phyloP scores from a whole-genome alignment of 2,329 filamentous ascomycete genomes.

The Calonectria henricotiae region DNA sequence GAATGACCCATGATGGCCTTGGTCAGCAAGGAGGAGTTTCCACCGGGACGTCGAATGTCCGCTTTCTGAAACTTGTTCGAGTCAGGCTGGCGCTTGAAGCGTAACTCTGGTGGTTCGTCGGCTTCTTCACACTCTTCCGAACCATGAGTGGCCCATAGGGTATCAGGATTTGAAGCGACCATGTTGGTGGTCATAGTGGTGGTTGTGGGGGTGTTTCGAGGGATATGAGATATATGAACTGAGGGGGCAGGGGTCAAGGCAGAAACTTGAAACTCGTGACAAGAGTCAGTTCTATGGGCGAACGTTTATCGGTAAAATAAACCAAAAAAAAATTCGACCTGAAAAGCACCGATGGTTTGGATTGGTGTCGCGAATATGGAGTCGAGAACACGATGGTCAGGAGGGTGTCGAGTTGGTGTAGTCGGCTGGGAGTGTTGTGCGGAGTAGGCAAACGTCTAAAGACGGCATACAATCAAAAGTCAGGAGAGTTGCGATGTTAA shows the following conservation, averaged over 20 bases:
- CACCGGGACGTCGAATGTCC: conserved; percentile 65
- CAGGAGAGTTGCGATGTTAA: conserved; percentile 37
- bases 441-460: conserved; percentile 32
- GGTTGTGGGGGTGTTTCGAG: conserved; percentile 51
- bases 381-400: neutral
- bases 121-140: conserved; percentile 81
- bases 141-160: conserved; percentile 57
- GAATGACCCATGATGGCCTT: conserved; percentile 82
- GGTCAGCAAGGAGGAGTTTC: conserved; percentile 88
- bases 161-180: conserved; percentile 52
- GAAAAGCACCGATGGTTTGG: conserved; percentile 13
- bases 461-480: conserved; percentile 37
- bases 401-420: neutral
- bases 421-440: neutral
- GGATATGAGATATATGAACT: conserved; percentile 42
- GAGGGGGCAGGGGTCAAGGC: conserved; percentile 40
- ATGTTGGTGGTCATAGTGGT: conserved; percentile 53
- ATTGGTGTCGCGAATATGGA: conserved; percentile 22
- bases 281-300: conserved; percentile 21
- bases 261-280: conserved; percentile 23
- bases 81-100: conserved; percentile 50
- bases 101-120: conserved; percentile 88
- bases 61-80: conserved; percentile 65
- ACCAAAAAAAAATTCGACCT: conserved; percentile 26
- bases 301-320: conserved; percentile 19